These are phyloP conservation scores for Bipolaris gigantea DNA, from an alignment of 2,329 filamentous ascomycete species.

Conservation along the genomic window DNA sequence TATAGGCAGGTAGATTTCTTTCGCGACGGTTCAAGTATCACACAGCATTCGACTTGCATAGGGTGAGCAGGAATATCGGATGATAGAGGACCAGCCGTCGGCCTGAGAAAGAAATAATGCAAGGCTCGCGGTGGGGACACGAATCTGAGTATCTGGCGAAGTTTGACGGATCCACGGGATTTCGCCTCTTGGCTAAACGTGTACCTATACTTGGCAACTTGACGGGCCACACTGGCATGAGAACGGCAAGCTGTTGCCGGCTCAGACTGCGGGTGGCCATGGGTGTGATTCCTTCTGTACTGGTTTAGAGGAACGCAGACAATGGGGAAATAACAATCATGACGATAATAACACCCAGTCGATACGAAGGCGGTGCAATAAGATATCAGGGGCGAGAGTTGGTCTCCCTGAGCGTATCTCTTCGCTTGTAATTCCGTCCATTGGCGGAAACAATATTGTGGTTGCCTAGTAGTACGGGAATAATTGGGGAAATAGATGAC, in stretches of 20 bases:
- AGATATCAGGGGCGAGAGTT: not conserved
- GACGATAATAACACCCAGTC: not conserved
- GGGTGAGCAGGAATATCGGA: not conserved
- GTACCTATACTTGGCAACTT: not conserved
- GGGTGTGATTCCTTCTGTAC: not conserved
- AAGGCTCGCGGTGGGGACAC: not conserved
- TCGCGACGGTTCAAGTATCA: constrained; percentile 6
- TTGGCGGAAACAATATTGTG: too few relatives aligned
- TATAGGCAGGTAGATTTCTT: not conserved
- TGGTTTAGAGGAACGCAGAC: not conserved
- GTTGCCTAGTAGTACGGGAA: too few relatives aligned
- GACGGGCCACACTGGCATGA: not conserved
- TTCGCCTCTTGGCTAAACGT: not conserved
- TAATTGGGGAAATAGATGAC: too few relatives aligned
- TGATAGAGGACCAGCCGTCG: not conserved
- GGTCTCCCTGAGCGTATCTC: not conserved
- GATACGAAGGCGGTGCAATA: not conserved
- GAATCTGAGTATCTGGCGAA: not conserved
- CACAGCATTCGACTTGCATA: not conserved
- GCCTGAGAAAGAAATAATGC: not conserved
- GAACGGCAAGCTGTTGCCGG: not conserved
- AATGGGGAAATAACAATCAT: not conserved
- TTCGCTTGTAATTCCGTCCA: not conserved
- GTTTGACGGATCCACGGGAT: not conserved
- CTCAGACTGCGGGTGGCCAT: not conserved